Evolutionary conservation across 495 filamentous ascomycete species (phyloP).

Genomic region (Lepraria neglecta): DNA sequence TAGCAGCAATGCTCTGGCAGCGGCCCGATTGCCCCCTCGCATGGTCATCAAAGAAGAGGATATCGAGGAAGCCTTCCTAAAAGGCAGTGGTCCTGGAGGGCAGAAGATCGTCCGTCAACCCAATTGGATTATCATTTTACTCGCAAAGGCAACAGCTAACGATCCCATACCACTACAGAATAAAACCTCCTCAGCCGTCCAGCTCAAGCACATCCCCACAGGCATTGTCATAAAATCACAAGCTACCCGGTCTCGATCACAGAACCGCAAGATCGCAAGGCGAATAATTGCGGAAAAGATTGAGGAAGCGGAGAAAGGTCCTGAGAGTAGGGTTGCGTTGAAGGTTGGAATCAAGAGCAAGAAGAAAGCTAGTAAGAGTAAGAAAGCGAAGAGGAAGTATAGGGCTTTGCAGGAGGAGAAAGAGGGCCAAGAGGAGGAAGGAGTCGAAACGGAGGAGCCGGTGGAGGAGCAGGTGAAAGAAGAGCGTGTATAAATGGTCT

Average conservation of each 20-base stretch:
- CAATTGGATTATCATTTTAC: not conserved
- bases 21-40: conserved; percentile 66
- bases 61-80: conserved; percentile 77
- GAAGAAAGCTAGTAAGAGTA: conserved; percentile 59
- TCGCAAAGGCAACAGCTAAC: conserved; percentile 6
- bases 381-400: conserved; percentile 65
- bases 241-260: conserved; percentile 74
- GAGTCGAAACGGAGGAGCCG: conserved; percentile 46
- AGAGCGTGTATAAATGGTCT: conserved; percentile 14
- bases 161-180: conserved; percentile 50
- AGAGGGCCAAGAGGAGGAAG: conserved; percentile 42
- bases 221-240: conserved; percentile 89
- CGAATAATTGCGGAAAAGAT: conserved; percentile 68
- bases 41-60: conserved; percentile 69
- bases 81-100: conserved; percentile 86
- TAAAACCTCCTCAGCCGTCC: conserved; percentile 94
- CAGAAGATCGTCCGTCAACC: conserved; percentile 69
- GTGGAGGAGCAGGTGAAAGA: conserved; percentile 29
- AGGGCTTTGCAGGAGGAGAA: conserved; percentile 41
- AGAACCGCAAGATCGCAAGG: conserved; percentile 86
- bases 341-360: conserved; percentile 50
- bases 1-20: conserved; percentile 1
- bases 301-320: conserved; percentile 60
- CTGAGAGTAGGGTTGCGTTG: conserved; percentile 49
- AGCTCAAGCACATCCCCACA: conserved; percentile 82